Conservation (phyloP, 2,329 filamentous ascomycete genomes). For the Penicillium sp. region DNA sequence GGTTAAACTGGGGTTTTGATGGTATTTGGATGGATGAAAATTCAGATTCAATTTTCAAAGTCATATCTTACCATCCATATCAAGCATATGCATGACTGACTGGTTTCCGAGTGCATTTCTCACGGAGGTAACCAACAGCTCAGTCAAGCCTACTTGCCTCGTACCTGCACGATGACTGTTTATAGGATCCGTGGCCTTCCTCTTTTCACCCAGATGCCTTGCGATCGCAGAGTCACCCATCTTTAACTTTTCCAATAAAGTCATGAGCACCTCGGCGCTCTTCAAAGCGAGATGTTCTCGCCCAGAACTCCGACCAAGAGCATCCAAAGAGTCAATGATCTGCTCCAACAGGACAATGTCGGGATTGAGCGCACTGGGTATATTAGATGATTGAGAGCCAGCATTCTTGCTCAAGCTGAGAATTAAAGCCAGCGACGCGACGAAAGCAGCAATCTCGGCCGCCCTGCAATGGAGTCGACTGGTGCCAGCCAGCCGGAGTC, state of each 20-base stretch:
- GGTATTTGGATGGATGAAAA: no score
- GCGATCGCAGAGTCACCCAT: background rate
- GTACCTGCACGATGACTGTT: background rate
- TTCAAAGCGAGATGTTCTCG: background rate
- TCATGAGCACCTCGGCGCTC: background rate
- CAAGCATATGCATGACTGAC: background rate
- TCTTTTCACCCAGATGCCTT: background rate
- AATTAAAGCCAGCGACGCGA: background rate
- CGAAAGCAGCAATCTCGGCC: background rate
- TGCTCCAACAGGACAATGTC: background rate
- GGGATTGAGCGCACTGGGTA: background rate
- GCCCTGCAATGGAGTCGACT: background rate
- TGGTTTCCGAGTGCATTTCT: background rate
- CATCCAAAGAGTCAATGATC: background rate
- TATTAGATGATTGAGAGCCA: background rate
- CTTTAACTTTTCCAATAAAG: background rate
- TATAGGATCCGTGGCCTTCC: background rate
- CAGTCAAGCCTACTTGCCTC: background rate
- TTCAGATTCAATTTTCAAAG: no score
- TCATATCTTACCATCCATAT: background rate
- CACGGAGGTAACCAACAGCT: background rate
- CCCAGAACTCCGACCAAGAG: background rate
- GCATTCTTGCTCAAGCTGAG: background rate
- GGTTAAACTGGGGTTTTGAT: no score
- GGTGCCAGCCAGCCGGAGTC: background rate